Evolutionary conservation across 129 eudicot genomes (phyloP).

Genomic region (sunflower (Helianthus annuus)): HanXRQr2.0-SUNRISE NC_035448.2:186385205-186385704

Average conservation of each 20-base stretch:
- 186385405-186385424: constrained; percentile 93
- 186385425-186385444: constrained; percentile 66
- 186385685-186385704: constrained; percentile 49
- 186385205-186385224: too few relatives aligned
- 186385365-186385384: constrained; percentile 70
- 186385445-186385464: constrained; percentile 52
- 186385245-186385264: too few relatives aligned
- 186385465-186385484: constrained; percentile 48
- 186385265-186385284: too few relatives aligned
- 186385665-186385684: constrained; percentile 66
- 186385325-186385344: background rate
- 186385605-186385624: constrained; percentile 77
- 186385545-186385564: background rate
- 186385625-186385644: constrained; percentile 61
- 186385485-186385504: constrained; percentile 16
- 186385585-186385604: constrained; percentile 85
- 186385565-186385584: constrained; percentile 72
- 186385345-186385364: constrained; percentile 12
- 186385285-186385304: background rate
- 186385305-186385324: background rate
- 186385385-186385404: constrained; percentile 82
- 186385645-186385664: constrained; percentile 52
- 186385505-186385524: background rate
- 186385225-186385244: too few relatives aligned
- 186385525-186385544: constrained; percentile 6